A percentile compares a stretch with the other conserved stretches of the same genome.
These are phyloP conservation scores for Leishmania aethiopica DNA, from an alignment of 208 protist genomes.

Conservation along the genomic window DNA sequence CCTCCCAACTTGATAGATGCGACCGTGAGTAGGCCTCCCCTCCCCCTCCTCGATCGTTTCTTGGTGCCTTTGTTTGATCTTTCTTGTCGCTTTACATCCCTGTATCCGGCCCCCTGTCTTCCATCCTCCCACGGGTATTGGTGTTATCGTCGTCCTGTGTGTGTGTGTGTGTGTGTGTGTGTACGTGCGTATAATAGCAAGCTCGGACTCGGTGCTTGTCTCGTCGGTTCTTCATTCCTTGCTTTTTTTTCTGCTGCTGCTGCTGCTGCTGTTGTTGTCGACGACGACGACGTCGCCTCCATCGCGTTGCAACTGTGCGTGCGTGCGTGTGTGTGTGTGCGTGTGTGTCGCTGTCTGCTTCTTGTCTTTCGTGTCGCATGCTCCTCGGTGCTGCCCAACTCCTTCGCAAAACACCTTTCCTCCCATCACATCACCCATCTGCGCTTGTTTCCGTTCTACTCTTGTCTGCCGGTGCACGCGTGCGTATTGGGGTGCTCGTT, in stretches of 20 bases:
- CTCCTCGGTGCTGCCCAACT: not conserved
- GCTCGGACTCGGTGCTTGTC: not conserved
- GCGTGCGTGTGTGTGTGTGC: not conserved
- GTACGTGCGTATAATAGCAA: not conserved
- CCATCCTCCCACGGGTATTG: not conserved
- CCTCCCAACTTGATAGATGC: not conserved
- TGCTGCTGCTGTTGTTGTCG: too few relatives aligned
- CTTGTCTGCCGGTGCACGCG: slow-evolving; percentile 2
- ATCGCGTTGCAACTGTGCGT: not conserved
- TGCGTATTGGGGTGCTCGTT: slow-evolving; percentile 1
- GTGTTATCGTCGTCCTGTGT: not conserved
- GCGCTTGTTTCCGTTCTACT: too few relatives aligned
- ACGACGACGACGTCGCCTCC: not conserved
- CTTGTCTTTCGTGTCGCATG: not conserved
- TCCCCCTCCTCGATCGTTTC: not conserved
- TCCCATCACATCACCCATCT: not conserved
- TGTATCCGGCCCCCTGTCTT: not conserved
- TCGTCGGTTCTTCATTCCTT: not conserved
- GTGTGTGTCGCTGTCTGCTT: not conserved
- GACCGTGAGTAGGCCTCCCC: not conserved
- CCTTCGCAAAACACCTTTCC: not conserved
- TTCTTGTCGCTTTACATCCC: not conserved
- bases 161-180: not conserved
- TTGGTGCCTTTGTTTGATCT: too few relatives aligned
- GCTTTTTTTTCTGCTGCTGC: not conserved